These are phyloP conservation scores for Aureobasidium sp. DNA, from an alignment of 2,329 filamentous ascomycete species.

Conservation along the genomic window DNA sequence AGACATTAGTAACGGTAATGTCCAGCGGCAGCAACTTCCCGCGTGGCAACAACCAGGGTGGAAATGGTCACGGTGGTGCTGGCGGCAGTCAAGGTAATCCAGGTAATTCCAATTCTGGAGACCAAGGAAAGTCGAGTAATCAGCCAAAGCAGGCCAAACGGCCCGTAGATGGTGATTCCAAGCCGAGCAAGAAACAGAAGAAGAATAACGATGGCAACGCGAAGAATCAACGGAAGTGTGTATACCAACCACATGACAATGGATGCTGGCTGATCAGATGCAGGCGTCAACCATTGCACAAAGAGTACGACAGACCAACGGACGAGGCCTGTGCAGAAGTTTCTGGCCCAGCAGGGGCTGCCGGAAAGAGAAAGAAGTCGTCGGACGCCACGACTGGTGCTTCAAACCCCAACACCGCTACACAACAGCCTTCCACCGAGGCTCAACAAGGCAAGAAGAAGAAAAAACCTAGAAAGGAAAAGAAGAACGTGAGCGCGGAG, in stretches of 20 bases:
- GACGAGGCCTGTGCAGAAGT: not conserved
- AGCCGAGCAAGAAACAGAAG: conserved; percentile 14
- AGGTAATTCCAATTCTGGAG: not conserved
- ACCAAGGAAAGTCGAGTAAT: conserved; percentile 10
- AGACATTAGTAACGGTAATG: conserved; percentile 3
- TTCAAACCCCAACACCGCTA: not conserved
- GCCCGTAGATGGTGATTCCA: conserved; percentile 3
- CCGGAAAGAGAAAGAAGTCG: conserved; percentile 4
- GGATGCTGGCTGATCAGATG: not conserved
- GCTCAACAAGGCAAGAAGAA: not conserved
- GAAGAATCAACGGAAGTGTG: not conserved
- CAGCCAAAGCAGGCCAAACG: conserved; percentile 8
- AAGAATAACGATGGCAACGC: not conserved
- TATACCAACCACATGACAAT: not conserved
- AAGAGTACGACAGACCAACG: not conserved
- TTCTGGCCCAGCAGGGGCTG: conserved; percentile 5
- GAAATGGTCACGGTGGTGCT: not conserved
- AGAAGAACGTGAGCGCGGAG: conserved; percentile 9
- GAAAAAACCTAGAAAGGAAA: not conserved
- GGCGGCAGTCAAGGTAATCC: not conserved
- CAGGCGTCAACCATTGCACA: conserved; percentile 11
- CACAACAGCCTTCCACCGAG: too few species aligned
- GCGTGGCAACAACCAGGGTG: not conserved
- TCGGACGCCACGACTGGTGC: not conserved
- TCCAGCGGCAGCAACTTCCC: conserved; percentile 6